Evolutionary conservation across 768 basidiomycete species (phyloP), one percentile per base, ranked within the genome.

Genomic region (Inosperma sp.): DNA sequence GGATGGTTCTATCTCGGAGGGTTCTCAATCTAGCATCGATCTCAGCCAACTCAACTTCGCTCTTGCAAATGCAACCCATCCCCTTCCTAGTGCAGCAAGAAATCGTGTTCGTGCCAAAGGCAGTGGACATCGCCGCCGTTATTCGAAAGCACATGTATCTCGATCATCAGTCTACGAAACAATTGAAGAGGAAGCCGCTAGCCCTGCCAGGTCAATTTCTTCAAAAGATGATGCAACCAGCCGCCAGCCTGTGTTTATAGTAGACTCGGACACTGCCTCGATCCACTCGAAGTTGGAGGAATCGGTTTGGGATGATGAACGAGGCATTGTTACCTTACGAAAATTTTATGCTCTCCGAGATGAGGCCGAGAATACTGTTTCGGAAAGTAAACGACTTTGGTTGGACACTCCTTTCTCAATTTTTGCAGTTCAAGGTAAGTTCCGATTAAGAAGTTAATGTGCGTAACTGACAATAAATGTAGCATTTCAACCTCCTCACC

Each of bases 1-100:
- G 0, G 86, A 88, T 53, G 81, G 80, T 2, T 84, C 83, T 0
- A 66, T 81, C 43, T 85, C 82, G 0, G 85, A 81, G 6, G 84
- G 83, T 27, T 89, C 87, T 0, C 80, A 85, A 62, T 88, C 84
- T 0, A 88, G 86, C 66, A 82, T 89, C 51, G 89, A 91, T 63
- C 62, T 89, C 3, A 74, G 77, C 0, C 80, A 81, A 2, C 64
- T 90, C 48, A 81, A 81, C 54, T 54, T 68, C 5, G 64, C 80
- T 16, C 73, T 90, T 19, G 65, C 81, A 4, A 82, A 81, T 41
- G 62, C 74, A 0, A 77, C 81, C 0, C 72, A 79, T 33, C 79
- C 83, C 0, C 60, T 70, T 30, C 71, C 78, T 7, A 75, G 62
- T 19, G 66, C 66, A 7, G 66, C 72, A 2, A 68, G 79, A 25